Base-by-base conservation (phyloP, 768 basidiomycete genomes). In the Panellus pusillus region DNA sequence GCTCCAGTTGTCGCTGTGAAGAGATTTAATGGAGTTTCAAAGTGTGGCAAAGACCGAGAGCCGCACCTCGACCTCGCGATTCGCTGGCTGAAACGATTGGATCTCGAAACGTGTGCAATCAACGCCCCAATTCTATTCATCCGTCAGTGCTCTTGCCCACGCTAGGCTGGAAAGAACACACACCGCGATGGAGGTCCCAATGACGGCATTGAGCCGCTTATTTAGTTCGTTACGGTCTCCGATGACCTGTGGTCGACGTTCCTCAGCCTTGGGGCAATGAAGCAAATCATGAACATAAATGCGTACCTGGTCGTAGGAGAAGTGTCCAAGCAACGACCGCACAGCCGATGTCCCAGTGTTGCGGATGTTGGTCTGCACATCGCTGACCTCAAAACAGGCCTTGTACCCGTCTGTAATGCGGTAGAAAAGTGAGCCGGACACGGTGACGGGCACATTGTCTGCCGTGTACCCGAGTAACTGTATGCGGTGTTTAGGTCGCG, bases 71-170 rank as follows among this genome's bases (percentile, higher is more conserved):
- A 83, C 79, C 59, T 82, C 80, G n/a, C 79, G 73, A 49, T 83
- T 83, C 4, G 78, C 77, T 2, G 81, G 81, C 55, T 82, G 76
- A 74, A 83, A 83, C 0, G 74, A 75, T 60, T 83, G 81, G n/a
- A 82, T 71, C 58, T 83, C 81, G 60, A 82, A 83, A 53, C 79
- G 67, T 7, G 80, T 79, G 51, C 81, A 81, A 49, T 80, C 76
- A 6, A 83, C 79, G 35, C 81, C 81, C 81, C 81, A 83, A 54
- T 71, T 76, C 76, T 79, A 47, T 20, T 31, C 18, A 38, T 0
- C 3, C 24, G 15, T 19, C 45, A 44, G 17, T 48, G 15, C 28
- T 44, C 39, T 36, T 24, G 12, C 18, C 11, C 15, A 6, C 2
- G 9, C 6, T 39, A 5, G 15, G 24, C 18, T 28, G 28, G 13